Evolutionary conservation across 1,284 basidiomycete genomes (phyloP).

Genomic region (Pseudozyma thailandica): DNA sequence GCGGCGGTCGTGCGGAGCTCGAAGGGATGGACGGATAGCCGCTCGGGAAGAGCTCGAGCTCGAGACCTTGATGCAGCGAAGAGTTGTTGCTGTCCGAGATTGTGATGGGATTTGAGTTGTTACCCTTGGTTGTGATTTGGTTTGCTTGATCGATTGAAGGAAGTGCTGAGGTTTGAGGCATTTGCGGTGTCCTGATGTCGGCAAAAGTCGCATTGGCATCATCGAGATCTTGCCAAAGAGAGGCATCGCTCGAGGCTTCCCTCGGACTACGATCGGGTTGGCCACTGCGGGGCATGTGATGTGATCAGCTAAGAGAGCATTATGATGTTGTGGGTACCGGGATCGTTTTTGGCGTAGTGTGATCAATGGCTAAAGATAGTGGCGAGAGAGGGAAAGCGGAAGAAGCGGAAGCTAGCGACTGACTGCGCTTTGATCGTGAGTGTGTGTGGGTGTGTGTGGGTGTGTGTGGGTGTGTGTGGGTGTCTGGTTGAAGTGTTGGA

Average conservation of each 20-base stretch:
- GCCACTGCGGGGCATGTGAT: conserved; percentile 17
- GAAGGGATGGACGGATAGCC: conserved; percentile 1
- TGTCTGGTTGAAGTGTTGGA: conserved; percentile 14
- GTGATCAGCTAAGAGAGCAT: background rate
- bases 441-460: too few relatives aligned
- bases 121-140: background rate
- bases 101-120: conserved; percentile 12
- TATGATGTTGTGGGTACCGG: background rate
- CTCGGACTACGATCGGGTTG: conserved; percentile 15
- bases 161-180: background rate
- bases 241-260: conserved; percentile 43
- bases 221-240: conserved; percentile 33
- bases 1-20: conserved; percentile 1
- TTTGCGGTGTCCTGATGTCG: conserved; percentile 18
- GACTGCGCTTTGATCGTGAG: background rate
- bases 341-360: background rate
- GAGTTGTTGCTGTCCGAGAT: conserved; percentile 4
- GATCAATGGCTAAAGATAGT: background rate
- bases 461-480: too few relatives aligned
- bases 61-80: conserved; percentile 8
- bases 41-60: conserved; percentile 34
- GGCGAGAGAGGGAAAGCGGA: conserved; percentile 2
- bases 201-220: conserved; percentile 22
- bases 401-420: too few relatives aligned
- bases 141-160: background rate